A percentile compares a stretch with the other conserved stretches of the same genome.
These are phyloP conservation scores for Bocquillonia castaneifolia DNA, from an alignment of 441 rosid species.

Conservation along the genomic window DNA sequence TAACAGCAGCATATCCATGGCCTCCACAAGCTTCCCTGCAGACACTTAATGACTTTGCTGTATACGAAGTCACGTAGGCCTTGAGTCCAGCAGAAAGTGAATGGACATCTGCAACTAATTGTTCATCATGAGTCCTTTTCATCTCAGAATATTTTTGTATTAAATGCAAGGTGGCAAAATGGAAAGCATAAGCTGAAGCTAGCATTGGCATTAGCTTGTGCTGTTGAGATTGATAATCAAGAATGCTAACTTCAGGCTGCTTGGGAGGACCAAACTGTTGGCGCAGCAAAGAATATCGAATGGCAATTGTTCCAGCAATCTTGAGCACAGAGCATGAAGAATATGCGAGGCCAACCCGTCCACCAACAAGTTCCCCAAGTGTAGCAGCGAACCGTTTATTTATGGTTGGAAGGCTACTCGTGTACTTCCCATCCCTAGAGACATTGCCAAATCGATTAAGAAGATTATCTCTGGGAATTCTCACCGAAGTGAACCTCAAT, in stretches of 20 bases:
- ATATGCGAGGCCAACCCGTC: slow-evolving; percentile 89
- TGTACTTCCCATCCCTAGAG: slow-evolving; percentile 85
- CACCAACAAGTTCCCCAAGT: slow-evolving; percentile 96
- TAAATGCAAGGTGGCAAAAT: slow-evolving; percentile 68
- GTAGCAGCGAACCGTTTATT: slow-evolving; percentile 93
- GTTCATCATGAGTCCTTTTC: slow-evolving; percentile 80
- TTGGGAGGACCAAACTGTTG: slow-evolving; percentile 96
- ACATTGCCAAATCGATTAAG: slow-evolving; percentile 97
- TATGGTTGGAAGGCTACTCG: slow-evolving; percentile 82
- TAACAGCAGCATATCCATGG: slow-evolving; percentile 98
- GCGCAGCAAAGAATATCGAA: slow-evolving; percentile 77
- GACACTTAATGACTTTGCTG: slow-evolving; percentile 75
- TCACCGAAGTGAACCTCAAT: slow-evolving; percentile 69
- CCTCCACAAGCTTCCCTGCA: slow-evolving; percentile 99
- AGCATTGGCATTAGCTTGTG: slow-evolving; percentile 99
- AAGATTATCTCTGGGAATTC: slow-evolving; percentile 93
- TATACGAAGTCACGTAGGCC: slow-evolving; percentile 85
- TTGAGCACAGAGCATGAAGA: slow-evolving; percentile 84
- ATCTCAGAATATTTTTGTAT: slow-evolving; percentile 80
- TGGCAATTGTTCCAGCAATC: slow-evolving; percentile 75
- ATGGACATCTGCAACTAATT: slow-evolving; percentile 83
- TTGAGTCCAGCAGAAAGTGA: slow-evolving; percentile 93
- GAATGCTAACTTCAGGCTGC: slow-evolving; percentile 93
- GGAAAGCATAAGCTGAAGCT: slow-evolving; percentile 90
- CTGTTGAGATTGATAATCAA: slow-evolving; percentile 97